phyloP scores from a whole-genome alignment of 805 yeast species.

The Kurtzmaniella cleridarum region DNA sequence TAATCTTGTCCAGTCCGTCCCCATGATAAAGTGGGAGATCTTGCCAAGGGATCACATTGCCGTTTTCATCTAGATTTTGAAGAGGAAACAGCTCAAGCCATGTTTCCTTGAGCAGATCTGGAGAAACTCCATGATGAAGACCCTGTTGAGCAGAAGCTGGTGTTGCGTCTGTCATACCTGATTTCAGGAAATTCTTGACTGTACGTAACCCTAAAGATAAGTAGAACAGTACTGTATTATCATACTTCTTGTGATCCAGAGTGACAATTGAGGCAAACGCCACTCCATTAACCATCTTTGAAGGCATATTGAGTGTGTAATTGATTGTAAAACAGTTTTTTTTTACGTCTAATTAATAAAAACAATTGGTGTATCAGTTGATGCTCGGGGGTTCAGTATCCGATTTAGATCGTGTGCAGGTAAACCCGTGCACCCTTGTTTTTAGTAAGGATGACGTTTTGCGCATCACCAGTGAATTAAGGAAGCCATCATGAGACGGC shows the following conservation, averaged over 20 bases:
- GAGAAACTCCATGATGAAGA: conserved; percentile 49
- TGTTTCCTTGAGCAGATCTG: conserved; percentile 60
- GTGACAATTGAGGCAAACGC: conserved; percentile 63
- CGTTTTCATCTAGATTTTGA: conserved; percentile 27
- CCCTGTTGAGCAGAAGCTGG: conserved; percentile 19
- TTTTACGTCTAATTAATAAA: conserved; percentile 10
- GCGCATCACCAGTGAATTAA: too few species aligned
- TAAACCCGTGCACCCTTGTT: too few species aligned
- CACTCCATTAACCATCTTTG: conserved; percentile 19
- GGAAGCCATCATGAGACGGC: too few species aligned
- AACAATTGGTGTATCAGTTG: too few species aligned
- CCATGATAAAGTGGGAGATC: conserved; percentile 35
- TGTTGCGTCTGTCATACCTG: conserved; percentile 25
- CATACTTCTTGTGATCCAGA: conserved; percentile 40
- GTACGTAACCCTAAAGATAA: conserved; percentile 54
- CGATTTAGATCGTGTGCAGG: too few species aligned
- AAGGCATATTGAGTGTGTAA: conserved; percentile 1
- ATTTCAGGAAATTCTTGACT: conserved; percentile 54
- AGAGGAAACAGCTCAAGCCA: conserved; percentile 72
- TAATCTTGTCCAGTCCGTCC: conserved; percentile 24
- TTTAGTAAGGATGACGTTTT: too few species aligned
- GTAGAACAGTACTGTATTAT: conserved; percentile 51
- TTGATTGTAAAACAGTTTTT: conserved; percentile 9
- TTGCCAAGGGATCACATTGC: conserved; percentile 36
- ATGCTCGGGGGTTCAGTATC: too few species aligned